A percentile compares a stretch with the other conserved stretches of the same genome.
Conservation (phyloP, 257 asterid species). For the Gynochthodes officinalis region DNA sequence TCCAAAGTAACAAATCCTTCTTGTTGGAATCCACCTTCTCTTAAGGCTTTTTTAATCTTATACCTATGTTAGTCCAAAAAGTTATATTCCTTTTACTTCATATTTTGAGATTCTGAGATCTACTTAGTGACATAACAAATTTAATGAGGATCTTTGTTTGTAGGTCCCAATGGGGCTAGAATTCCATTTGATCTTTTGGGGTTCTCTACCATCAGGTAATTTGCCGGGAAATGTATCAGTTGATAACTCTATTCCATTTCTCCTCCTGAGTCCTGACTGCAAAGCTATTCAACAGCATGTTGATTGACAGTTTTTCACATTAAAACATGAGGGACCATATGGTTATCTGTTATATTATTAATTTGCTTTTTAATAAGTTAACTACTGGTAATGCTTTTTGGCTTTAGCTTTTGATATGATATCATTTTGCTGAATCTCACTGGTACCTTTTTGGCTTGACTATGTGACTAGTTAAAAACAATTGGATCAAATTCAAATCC, state of each 20-base stretch:
- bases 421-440: background rate
- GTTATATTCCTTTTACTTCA: background rate
- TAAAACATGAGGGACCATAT: background rate
- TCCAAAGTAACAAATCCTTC: conserved; percentile 54
- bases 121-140: background rate
- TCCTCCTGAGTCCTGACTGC: no score
- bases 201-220: conserved; percentile 85
- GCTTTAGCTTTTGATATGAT: background rate
- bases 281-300: background rate
- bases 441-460: background rate
- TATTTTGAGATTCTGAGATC: conserved; percentile 12
- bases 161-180: conserved; percentile 89
- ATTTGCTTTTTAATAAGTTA: background rate
- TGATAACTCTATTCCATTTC: background rate
- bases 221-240: background rate
- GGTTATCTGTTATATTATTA: background rate
- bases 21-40: background rate
- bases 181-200: conserved; percentile 76
- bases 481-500: background rate
- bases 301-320: background rate
- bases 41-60: background rate
- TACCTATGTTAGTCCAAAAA: background rate
- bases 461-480: background rate
- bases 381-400: background rate
- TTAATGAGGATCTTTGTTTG: conserved; percentile 15